phyloP scores from a whole-genome alignment of 768 basidiomycete species.

The Macrolepiota fuliginosa region DNA sequence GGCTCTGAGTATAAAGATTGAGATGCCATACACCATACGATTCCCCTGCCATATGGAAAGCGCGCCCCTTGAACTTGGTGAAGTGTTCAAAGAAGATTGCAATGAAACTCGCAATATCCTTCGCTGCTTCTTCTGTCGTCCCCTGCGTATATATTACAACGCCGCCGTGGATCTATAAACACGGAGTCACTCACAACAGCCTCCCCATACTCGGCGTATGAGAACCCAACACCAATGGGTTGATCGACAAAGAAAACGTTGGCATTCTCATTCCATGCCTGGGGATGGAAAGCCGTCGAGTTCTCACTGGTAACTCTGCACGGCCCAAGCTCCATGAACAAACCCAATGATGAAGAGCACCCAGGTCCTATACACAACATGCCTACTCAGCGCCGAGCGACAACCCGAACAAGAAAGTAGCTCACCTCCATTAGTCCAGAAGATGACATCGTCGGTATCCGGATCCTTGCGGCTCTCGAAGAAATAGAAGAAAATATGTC shows the following conservation, averaged over 20 bases:
- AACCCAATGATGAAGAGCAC: constrained; percentile 8
- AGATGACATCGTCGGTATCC: constrained; percentile 57
- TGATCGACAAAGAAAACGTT: constrained; percentile 64
- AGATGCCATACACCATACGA: constrained; percentile 67
- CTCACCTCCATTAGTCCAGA: constrained; percentile 51
- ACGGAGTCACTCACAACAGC: constrained; percentile 38
- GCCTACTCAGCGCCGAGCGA: not conserved
- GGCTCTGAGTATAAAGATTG: not conserved
- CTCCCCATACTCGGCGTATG: constrained; percentile 63
- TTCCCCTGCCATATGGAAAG: constrained; percentile 69
- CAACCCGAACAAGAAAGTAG: not conserved
- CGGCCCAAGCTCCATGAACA: constrained; percentile 41
- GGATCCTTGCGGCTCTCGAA: constrained; percentile 69
- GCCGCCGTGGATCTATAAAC: not conserved
- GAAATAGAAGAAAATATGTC: constrained; percentile 75
- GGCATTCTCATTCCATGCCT: constrained; percentile 68
- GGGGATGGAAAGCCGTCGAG: constrained; percentile 50
- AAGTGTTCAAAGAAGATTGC: constrained; percentile 77
- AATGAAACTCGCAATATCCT: constrained; percentile 70
- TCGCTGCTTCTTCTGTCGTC: constrained; percentile 65
- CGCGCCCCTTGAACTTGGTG: constrained; percentile 62
- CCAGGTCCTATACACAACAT: not conserved
- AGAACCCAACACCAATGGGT: constrained; percentile 60
- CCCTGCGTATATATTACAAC: constrained; percentile 30
- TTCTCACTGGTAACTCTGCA: constrained; percentile 56